Evolutionary conservation across 495 filamentous ascomycete species (phyloP).

Genomic region (Schizothecium vesticola): DNA sequence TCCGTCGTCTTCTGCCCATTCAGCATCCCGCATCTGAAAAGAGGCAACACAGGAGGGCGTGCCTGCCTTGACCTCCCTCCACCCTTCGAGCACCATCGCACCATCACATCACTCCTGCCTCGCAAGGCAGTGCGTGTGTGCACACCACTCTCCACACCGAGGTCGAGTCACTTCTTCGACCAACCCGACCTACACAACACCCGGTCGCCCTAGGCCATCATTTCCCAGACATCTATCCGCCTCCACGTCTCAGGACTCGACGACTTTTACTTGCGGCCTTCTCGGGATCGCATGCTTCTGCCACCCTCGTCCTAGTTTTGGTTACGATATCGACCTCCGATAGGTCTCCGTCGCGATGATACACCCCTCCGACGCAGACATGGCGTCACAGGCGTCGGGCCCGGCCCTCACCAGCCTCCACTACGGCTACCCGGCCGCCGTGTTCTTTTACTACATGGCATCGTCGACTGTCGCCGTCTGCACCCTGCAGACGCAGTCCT

Average conservation of each 20-base stretch:
- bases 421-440: constrained; percentile 50
- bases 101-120: neutral
- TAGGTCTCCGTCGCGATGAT: constrained; percentile 12
- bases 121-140: neutral
- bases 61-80: neutral
- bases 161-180: neutral
- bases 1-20: neutral
- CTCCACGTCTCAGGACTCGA: neutral
- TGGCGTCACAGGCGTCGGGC: constrained; percentile 7
- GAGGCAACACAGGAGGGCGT: neutral
- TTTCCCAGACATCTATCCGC: neutral
- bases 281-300: neutral
- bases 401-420: constrained; percentile 35
- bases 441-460: constrained; percentile 52
- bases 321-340: neutral
- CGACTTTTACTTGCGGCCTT: neutral
- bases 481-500: constrained; percentile 47
- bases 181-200: neutral
- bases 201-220: neutral
- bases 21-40: neutral
- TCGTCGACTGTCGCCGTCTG: constrained; percentile 49
- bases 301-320: neutral
- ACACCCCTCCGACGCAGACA: constrained; percentile 13
- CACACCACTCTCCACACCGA: neutral
- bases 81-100: neutral